Evolutionary conservation across 139 green algal species (phyloP).

Genomic region (Chlamydomonas sp.): DNA sequence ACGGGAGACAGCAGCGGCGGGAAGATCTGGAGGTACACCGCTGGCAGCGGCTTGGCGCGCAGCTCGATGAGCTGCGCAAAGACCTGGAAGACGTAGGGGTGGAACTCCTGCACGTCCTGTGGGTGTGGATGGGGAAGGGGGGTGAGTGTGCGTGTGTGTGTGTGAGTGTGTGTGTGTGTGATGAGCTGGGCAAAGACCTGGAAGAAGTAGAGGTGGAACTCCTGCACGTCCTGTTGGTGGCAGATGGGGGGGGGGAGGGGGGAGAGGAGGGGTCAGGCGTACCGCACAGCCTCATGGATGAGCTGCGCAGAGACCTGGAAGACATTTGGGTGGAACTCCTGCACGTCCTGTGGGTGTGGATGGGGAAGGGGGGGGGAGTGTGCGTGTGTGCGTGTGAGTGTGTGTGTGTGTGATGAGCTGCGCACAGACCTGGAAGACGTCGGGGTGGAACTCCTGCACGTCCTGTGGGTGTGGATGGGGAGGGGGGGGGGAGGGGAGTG

Average conservation of each 20-base stretch:
- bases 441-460: constrained; percentile 76
- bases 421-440: constrained; percentile 87
- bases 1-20: constrained; percentile 73
- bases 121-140: neutral
- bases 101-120: constrained; percentile 64
- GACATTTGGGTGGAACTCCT: constrained; percentile 81
- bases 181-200: too few relatives aligned
- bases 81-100: constrained; percentile 88
- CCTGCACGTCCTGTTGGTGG: too few relatives aligned
- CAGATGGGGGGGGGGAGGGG: too few relatives aligned
- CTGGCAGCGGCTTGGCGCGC: constrained; percentile 44
- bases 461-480: constrained; percentile 7
- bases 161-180: constrained; percentile 1
- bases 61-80: constrained; percentile 87
- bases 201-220: too few relatives aligned
- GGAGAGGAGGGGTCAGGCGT: too few relatives aligned
- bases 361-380: neutral
- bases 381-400: neutral
- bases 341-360: constrained; percentile 19
- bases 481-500: neutral
- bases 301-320: constrained; percentile 88
- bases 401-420: too few relatives aligned
- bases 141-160: neutral
- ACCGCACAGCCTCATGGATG: constrained; percentile 68
- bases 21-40: constrained; percentile 80